phyloP scores from a whole-genome alignment of 2,329 filamentous ascomycete genomes.

The Biscogniauxia mediterranea region DNA sequence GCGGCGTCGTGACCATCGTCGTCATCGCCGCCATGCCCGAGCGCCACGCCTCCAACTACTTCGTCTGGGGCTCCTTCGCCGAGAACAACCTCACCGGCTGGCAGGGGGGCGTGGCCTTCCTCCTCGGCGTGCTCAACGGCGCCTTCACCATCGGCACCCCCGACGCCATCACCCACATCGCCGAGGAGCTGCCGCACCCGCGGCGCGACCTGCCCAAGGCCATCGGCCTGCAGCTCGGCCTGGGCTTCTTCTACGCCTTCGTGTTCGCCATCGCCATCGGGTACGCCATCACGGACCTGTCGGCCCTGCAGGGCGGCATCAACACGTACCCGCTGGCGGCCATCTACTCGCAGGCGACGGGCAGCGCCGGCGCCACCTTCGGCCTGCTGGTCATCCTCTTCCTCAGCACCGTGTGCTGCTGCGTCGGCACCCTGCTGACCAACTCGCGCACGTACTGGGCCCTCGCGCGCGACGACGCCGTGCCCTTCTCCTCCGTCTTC shows the following conservation, averaged over 20 bases:
- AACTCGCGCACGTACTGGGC: constrained; percentile 47
- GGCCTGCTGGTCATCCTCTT: constrained; percentile 58
- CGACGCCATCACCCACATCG: constrained; percentile 61
- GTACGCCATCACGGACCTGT: constrained; percentile 56
- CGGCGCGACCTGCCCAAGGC: constrained; percentile 48
- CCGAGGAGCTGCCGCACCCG: constrained; percentile 56
- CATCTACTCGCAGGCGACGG: constrained; percentile 59
- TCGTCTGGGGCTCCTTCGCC: constrained; percentile 51
- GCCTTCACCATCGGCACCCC: constrained; percentile 65
- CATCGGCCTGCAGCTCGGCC: constrained; percentile 48
- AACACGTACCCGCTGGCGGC: constrained; percentile 60
- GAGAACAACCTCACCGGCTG: constrained; percentile 51
- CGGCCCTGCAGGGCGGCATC: constrained; percentile 47
- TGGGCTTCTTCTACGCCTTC: constrained; percentile 48
- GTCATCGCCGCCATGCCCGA: constrained; percentile 53
- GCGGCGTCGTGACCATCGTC: constrained; percentile 52
- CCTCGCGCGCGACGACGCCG: constrained; percentile 58
- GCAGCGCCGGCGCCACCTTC: constrained; percentile 49
- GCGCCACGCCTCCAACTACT: constrained; percentile 47
- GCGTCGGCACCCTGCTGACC: constrained; percentile 52
- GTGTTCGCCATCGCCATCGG: constrained; percentile 49
- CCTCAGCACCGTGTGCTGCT: constrained; percentile 48
- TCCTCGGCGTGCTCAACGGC: constrained; percentile 64
- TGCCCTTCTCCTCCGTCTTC: constrained; percentile 54
- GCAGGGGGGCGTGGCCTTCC: constrained; percentile 61